A percentile compares a stretch with the other conserved stretches of the same genome.
Evolutionary conservation across 2,329 filamentous ascomycete genomes (phyloP).

Genomic region (Colletotrichum truncatum): DNA sequence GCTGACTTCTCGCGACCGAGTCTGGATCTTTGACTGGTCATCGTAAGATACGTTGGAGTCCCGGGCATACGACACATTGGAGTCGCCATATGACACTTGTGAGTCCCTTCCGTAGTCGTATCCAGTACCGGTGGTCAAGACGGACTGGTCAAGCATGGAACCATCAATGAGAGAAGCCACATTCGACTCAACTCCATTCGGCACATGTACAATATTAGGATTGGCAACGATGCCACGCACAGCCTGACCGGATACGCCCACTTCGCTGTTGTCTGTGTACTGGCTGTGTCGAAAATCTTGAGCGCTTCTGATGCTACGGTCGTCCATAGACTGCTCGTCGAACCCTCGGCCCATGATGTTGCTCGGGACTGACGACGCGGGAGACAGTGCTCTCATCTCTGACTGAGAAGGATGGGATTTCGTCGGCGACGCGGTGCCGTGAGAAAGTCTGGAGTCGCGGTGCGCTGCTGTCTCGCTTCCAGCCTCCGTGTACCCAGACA

Average conservation of each 20-base stretch:
- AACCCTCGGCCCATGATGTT: conserved; percentile 59
- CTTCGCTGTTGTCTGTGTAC: conserved; percentile 62
- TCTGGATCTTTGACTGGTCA: conserved; percentile 39
- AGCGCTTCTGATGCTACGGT: conserved; percentile 61
- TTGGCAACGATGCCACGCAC: conserved; percentile 78
- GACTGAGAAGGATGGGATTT: conserved; percentile 57
- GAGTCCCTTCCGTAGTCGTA: conserved; percentile 29
- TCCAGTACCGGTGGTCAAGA: conserved; percentile 68
- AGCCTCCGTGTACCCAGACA: conserved; percentile 84
- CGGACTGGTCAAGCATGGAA: conserved; percentile 73
- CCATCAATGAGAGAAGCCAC: conserved; percentile 89
- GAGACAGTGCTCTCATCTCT: conserved; percentile 54
- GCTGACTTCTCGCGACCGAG: conserved; percentile 44
- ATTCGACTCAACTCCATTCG: conserved; percentile 82
- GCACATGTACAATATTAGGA: conserved; percentile 78
- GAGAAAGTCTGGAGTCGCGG: conserved; percentile 65
- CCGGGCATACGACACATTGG: conserved; percentile 36
- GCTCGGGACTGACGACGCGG: conserved; percentile 63
- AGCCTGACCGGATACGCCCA: conserved; percentile 73
- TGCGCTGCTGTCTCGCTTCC: conserved; percentile 66
- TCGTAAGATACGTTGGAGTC: conserved; percentile 49
- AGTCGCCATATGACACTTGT: conserved; percentile 37
- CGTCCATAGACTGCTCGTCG: conserved; percentile 64
- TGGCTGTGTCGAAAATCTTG: conserved; percentile 63
- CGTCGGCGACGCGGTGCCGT: conserved; percentile 62